Conservation (phyloP, 345 rosid genomes). For the Microthlaspi erraticum region DNA sequence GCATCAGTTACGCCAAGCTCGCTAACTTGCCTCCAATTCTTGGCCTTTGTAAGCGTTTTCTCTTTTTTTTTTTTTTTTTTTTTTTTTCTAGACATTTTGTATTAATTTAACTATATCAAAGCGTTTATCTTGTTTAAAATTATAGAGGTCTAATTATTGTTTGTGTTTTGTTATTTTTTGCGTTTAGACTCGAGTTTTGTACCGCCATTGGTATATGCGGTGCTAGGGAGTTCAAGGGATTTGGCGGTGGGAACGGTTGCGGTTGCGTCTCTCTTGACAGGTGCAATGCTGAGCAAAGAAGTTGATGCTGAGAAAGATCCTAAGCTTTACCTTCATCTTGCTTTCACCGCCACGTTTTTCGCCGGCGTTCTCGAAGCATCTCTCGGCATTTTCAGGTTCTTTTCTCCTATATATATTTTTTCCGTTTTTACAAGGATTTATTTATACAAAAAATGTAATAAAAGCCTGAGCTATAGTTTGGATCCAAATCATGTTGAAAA, state of each 20-base stretch:
- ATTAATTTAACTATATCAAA: neutral
- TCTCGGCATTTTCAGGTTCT: constrained; percentile 85
- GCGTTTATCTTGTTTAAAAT: neutral
- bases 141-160: neutral
- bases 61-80: neutral
- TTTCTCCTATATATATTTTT: too few species aligned
- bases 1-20: constrained; percentile 89
- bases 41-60: constrained; percentile 75
- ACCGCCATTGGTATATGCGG: constrained; percentile 92
- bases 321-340: constrained; percentile 71
- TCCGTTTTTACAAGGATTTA: neutral
- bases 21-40: constrained; percentile 93
- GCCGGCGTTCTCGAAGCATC: constrained; percentile 86
- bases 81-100: neutral
- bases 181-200: constrained; percentile 89
- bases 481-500: constrained; percentile 27
- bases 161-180: neutral
- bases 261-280: constrained; percentile 75
- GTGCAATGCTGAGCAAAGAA: constrained; percentile 76
- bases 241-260: constrained; percentile 95
- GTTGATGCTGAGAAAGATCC: constrained; percentile 67
- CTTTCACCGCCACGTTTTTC: constrained; percentile 83
- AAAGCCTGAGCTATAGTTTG: neutral
- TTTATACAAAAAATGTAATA: neutral
- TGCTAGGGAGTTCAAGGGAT: constrained; percentile 94